Conservation (phyloP, 345 rosid genomes). For the Rhodamnia argentea region DNA sequence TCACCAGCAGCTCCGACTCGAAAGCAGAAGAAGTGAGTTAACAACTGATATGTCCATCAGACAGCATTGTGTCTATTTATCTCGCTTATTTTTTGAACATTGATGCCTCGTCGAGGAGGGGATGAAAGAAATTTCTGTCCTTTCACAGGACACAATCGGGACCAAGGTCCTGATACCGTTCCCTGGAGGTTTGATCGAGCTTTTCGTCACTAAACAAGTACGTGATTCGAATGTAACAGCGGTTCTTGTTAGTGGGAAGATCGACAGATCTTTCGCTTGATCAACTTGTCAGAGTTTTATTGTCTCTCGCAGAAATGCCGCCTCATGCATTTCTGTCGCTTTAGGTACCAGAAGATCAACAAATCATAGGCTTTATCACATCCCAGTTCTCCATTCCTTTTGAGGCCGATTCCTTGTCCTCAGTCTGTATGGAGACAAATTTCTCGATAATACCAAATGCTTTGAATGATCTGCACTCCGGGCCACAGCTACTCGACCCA, state of each 20-base stretch:
- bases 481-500: constrained; percentile 12
- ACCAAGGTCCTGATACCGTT: constrained; percentile 81
- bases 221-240: neutral
- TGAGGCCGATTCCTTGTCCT: constrained; percentile 29
- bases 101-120: neutral
- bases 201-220: constrained; percentile 72
- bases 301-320: neutral
- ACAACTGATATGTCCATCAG: neutral
- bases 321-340: neutral
- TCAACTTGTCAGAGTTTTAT: neutral
- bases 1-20: constrained; percentile 35
- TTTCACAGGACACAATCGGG: constrained; percentile 52
- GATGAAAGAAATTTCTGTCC: neutral
- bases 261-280: neutral
- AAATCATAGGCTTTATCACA: constrained; percentile 49
- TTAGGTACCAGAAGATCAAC: constrained; percentile 71
- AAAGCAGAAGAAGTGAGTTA: constrained; percentile 33
- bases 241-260: neutral
- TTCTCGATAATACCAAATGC: neutral
- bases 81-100: neutral
- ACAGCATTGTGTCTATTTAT: neutral
- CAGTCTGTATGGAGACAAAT: constrained; percentile 10
- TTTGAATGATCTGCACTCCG: constrained; percentile 16
- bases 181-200: constrained; percentile 72
- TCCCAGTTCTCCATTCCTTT: constrained; percentile 37